Evolutionary conservation across 2,329 filamentous ascomycete species (phyloP), one percentile per base, ranked within the genome.

Genomic region (Phoma sp.): DNA sequence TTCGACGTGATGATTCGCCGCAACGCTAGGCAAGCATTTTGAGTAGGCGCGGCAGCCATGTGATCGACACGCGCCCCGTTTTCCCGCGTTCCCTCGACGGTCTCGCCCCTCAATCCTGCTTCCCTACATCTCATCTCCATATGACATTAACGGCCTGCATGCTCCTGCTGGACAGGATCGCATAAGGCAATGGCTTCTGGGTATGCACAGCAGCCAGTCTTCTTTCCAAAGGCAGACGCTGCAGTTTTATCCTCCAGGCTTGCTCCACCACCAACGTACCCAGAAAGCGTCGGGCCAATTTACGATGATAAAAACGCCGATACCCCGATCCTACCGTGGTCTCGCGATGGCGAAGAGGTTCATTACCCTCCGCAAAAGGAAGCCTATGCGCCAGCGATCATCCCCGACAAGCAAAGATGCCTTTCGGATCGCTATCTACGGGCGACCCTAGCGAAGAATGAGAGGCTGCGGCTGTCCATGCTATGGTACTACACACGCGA

Each of bases 401-500:
- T 42, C 15, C 39, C 39, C 11, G 11, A 32, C 14, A 7, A 32
- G 10, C 39, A 30, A n/a, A 25, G 4, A 7, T 21, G 26, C 26
- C 7, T 4, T 2, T 15, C 39, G 3, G 26, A 42, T 21, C 39
- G 39, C 17, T 42, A 42, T 26, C 18, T 42, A 4, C 39, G 39
- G 10, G 39, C 39, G 14, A 20, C 26, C n/a, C 39, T 42, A n/a
- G n/a, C 39, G 2, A 20, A 17, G 17, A 42, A 42, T 14, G 39
- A 42, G 39, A 18, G 39, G 21, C 17, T 42, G n/a, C 39, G 39
- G 11, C 17, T 42, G 15, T 42, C 39, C 12, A 42, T 42, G 39
- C 26, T 42, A 15, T 42, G 39, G 39, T 42, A 42, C 7, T 32
- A 42, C 21, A 42, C 26, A 20, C 39, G 17, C 11, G 26, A 42